Evolutionary conservation across 495 filamentous ascomycete species (phyloP).

Genomic region (Paragyromitra xinjiangensis): DNA sequence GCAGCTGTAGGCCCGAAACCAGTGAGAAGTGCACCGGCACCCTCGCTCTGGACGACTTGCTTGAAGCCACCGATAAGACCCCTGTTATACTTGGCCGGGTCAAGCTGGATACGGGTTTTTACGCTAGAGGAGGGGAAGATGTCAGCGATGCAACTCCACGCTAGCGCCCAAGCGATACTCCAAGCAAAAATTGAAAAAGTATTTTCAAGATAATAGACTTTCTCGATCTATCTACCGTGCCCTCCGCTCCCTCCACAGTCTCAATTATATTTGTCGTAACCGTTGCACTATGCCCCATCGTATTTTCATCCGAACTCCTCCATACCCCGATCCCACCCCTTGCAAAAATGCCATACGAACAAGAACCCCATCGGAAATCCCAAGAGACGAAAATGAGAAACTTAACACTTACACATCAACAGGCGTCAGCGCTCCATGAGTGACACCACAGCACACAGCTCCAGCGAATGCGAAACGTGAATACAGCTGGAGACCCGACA

Average conservation of each 20-base stretch:
- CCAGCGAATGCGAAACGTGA: slow-evolving; percentile 90
- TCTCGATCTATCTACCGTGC: neutral
- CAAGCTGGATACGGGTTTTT: slow-evolving; percentile 94
- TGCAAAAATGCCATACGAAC: slow-evolving; percentile 12
- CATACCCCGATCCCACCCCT: neutral
- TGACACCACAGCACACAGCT: slow-evolving; percentile 92
- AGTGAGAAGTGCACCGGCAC: slow-evolving; percentile 86
- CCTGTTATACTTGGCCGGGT: slow-evolving; percentile 87
- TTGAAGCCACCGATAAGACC: slow-evolving; percentile 87
- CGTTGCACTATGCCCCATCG: neutral
- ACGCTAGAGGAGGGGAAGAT: slow-evolving; percentile 67
- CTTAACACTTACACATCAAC: slow-evolving; percentile 87
- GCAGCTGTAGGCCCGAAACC: slow-evolving; percentile 87
- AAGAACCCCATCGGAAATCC: neutral
- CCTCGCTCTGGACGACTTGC: slow-evolving; percentile 83
- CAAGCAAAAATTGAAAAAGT: neutral
- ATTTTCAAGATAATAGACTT: neutral
- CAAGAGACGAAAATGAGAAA: slow-evolving; percentile 9
- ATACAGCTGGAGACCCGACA: slow-evolving; percentile 70
- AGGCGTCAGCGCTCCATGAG: slow-evolving; percentile 89
- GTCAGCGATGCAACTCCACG: slow-evolving; percentile 42
- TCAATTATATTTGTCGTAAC: slow-evolving; percentile 9
- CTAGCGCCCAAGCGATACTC: slow-evolving; percentile 5
- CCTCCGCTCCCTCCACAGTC: neutral
- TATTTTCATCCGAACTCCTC: neutral